Evolutionary conservation across 2,329 filamentous ascomycete genomes (phyloP).

Genomic region (Nemania abortiva): DNA sequence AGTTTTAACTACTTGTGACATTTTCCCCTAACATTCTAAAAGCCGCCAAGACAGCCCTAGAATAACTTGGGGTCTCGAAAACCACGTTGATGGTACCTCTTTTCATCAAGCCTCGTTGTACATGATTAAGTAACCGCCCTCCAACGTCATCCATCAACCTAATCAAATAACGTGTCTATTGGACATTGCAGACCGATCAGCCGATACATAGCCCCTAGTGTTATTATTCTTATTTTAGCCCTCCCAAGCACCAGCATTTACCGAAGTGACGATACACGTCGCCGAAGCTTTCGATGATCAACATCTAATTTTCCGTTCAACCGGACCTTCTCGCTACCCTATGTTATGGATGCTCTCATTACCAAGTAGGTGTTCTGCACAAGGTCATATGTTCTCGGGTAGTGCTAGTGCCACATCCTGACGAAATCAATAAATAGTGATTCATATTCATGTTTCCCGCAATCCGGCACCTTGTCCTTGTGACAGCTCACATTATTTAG

Average conservation of each 20-base stretch:
- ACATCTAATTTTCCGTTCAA: slow-evolving; percentile 13
- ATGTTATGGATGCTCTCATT: slow-evolving; percentile 15
- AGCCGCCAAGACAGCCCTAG: neutral
- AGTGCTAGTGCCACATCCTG: slow-evolving; percentile 10
- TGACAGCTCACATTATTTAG: neutral
- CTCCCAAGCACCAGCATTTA: slow-evolving; percentile 12
- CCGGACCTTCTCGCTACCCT: slow-evolving; percentile 13
- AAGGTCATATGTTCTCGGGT: neutral
- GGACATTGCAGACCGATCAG: slow-evolving; percentile 14
- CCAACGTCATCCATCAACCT: slow-evolving; percentile 13
- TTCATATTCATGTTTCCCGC: neutral
- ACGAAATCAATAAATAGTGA: slow-evolving; percentile 10
- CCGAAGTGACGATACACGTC: slow-evolving; percentile 17
- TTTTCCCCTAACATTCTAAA: neutral
- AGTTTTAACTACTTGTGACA: neutral
- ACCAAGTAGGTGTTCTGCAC: slow-evolving; percentile 11
- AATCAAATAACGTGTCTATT: slow-evolving; percentile 13
- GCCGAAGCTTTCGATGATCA: slow-evolving; percentile 10
- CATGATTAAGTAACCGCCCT: slow-evolving; percentile 14
- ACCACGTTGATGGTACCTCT: neutral
- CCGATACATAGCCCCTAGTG: slow-evolving; percentile 10
- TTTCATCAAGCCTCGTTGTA: neutral
- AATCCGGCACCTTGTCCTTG: neutral
- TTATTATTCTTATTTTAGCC: neutral
- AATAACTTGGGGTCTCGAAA: neutral